Percentiles rank a stretch among this genome's conserved stretches.
Evolutionary conservation across 2,329 filamentous ascomycete genomes (phyloP).

Genomic region (Pestalotiopsis sp.): DNA sequence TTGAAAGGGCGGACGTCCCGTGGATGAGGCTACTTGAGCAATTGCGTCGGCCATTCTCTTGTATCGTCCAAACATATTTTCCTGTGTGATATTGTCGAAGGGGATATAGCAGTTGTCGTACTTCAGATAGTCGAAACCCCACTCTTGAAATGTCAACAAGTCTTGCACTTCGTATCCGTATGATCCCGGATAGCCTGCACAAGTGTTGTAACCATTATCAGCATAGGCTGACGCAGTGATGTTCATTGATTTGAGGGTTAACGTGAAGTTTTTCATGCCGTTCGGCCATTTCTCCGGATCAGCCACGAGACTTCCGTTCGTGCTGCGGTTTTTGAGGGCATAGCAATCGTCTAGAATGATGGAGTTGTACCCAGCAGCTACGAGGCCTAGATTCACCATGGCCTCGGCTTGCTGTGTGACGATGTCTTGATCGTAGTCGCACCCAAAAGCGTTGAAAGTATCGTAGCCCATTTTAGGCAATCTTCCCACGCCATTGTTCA

Average conservation of each 20-base stretch:
- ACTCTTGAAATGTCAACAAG: constrained; percentile 2
- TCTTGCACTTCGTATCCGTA: constrained; percentile 8
- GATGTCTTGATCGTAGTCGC: constrained; percentile 6
- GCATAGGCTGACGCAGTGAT: not conserved
- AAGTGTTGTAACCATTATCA: constrained; percentile 3
- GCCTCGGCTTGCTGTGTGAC: constrained; percentile 5
- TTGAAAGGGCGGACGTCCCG: constrained; percentile 1
- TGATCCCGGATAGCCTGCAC: constrained; percentile 4
- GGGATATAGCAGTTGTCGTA: constrained; percentile 8
- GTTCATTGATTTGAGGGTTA: constrained; percentile 1
- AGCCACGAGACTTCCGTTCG: constrained; percentile 5
- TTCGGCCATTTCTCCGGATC: constrained; percentile 6
- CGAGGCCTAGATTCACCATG: constrained; percentile 3
- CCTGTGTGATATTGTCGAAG: constrained; percentile 4
- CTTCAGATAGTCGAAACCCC: constrained; percentile 9
- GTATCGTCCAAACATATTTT: constrained; percentile 6
- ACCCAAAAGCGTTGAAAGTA: constrained; percentile 5
- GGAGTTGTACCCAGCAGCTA: constrained; percentile 7
- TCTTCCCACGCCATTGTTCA: constrained; percentile 6
- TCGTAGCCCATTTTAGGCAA: constrained; percentile 9
- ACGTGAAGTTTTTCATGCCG: constrained; percentile 6
- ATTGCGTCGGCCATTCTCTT: constrained; percentile 2
- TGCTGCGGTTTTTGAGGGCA: not conserved
- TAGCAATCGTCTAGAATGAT: constrained; percentile 9
- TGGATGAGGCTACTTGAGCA: constrained; percentile 5